Evolutionary conservation across 2,329 filamentous ascomycete genomes (phyloP).

Genomic region (Hymenoscyphus fructigenus): DNA sequence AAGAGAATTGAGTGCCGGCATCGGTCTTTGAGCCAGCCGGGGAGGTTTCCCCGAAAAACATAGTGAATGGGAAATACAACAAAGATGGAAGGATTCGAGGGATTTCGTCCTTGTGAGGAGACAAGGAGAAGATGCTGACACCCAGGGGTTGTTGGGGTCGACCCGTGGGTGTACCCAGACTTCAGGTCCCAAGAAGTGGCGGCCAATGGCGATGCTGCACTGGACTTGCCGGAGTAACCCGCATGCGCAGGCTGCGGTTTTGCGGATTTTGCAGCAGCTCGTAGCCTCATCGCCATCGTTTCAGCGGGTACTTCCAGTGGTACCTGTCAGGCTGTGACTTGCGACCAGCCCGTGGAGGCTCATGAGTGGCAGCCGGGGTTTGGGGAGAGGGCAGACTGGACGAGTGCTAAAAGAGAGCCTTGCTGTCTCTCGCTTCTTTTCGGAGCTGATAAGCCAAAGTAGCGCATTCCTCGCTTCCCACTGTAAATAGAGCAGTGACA

Average conservation of each 20-base stretch:
- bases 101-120: neutral
- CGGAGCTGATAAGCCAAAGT: neutral
- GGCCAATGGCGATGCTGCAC: neutral
- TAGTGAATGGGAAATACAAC: neutral
- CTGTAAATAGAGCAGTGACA: neutral
- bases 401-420: neutral
- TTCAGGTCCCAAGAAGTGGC: neutral
- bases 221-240: neutral
- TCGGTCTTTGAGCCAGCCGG: neutral
- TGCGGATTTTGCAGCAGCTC: neutral
- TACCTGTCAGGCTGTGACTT: slow-evolving; percentile 2
- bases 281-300: slow-evolving; percentile 1
- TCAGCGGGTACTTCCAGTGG: neutral
- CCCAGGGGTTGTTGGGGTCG: neutral
- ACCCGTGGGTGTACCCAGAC: neutral
- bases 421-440: neutral
- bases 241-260: neutral
- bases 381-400: neutral
- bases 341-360: neutral
- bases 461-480: neutral
- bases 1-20: neutral
- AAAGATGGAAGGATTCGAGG: slow-evolving; percentile 1
- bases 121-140: slow-evolving; percentile 4
- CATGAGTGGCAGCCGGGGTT: neutral
- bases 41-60: neutral